Conservation (phyloP, 2,329 filamentous ascomycete species). For the Daldinia sp. region DNA sequence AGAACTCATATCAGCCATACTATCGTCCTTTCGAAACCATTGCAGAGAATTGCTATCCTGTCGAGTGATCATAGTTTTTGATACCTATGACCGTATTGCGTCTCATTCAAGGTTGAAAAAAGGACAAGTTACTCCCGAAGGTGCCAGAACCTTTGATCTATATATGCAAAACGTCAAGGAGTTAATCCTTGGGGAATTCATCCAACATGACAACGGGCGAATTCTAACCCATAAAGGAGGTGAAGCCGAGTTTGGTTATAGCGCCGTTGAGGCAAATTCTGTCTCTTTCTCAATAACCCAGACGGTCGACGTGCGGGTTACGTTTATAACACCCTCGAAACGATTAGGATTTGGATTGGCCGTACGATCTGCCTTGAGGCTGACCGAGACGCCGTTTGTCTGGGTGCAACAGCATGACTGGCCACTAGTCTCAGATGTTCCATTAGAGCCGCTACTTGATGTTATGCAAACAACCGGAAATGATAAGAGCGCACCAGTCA, state of each 20-base stretch:
- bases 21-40: constrained; percentile 55
- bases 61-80: constrained; percentile 60
- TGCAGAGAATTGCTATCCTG: constrained; percentile 54
- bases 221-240: constrained; percentile 37
- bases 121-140: constrained; percentile 58
- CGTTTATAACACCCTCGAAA: constrained; percentile 57
- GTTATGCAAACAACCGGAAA: constrained; percentile 54
- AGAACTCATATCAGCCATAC: constrained; percentile 57
- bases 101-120: constrained; percentile 58
- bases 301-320: constrained; percentile 50
- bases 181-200: constrained; percentile 50
- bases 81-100: constrained; percentile 59
- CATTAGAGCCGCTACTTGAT: constrained; percentile 53
- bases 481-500: constrained; percentile 50
- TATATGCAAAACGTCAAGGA: constrained; percentile 60
- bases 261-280: constrained; percentile 46
- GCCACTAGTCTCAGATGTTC: constrained; percentile 56
- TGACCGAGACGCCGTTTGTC: constrained; percentile 58
- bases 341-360: constrained; percentile 62
- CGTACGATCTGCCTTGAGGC: constrained; percentile 60
- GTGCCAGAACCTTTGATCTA: constrained; percentile 51
- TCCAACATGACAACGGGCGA: not conserved
- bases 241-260: constrained; percentile 59
- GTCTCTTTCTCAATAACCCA: constrained; percentile 50
- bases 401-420: constrained; percentile 68